Percentiles rank a stretch among this genome's conserved stretches.
Evolutionary conservation across 1,284 basidiomycete species (phyloP).

Genomic region (Exsudoporus floridanus): DNA sequence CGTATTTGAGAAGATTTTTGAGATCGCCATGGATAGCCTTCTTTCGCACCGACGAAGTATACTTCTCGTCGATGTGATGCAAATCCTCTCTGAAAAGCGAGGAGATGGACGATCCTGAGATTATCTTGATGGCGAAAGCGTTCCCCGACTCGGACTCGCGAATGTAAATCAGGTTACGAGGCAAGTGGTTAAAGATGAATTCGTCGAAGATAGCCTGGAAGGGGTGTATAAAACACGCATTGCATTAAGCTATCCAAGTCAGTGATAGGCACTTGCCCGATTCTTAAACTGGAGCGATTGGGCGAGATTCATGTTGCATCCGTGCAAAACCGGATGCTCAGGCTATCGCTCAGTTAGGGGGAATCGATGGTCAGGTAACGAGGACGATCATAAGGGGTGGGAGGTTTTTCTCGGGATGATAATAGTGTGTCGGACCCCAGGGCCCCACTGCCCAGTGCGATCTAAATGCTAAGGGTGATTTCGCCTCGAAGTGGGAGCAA

Average conservation of each 20-base stretch:
- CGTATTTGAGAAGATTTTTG: constrained; percentile 9
- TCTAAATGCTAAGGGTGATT: background rate
- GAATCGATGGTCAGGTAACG: background rate
- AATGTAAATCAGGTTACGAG: constrained; percentile 12
- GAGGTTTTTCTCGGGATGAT: background rate
- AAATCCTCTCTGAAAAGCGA: constrained; percentile 17
- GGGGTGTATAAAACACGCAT: background rate
- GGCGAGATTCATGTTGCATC: background rate
- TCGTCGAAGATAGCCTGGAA: constrained; percentile 18
- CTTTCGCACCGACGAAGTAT: background rate
- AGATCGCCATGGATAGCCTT: constrained; percentile 2
- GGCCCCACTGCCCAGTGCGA: background rate
- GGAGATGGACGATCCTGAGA: constrained; percentile 8
- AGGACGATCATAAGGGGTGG: too few species aligned
- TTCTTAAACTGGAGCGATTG: background rate
- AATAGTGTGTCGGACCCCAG: background rate
- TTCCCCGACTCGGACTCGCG: background rate
- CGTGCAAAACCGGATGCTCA: background rate
- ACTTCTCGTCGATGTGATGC: constrained; percentile 6
- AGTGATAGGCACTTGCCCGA: background rate
- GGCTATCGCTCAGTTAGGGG: background rate
- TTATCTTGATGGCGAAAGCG: constrained; percentile 9
- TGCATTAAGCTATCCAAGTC: background rate
- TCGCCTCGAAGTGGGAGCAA: too few species aligned
- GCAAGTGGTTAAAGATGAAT: constrained; percentile 19